Percentiles rank a stretch among this genome's conserved stretches.
Conservation (phyloP, 1,284 basidiomycete species). For the Boletellus sp. region DNA sequence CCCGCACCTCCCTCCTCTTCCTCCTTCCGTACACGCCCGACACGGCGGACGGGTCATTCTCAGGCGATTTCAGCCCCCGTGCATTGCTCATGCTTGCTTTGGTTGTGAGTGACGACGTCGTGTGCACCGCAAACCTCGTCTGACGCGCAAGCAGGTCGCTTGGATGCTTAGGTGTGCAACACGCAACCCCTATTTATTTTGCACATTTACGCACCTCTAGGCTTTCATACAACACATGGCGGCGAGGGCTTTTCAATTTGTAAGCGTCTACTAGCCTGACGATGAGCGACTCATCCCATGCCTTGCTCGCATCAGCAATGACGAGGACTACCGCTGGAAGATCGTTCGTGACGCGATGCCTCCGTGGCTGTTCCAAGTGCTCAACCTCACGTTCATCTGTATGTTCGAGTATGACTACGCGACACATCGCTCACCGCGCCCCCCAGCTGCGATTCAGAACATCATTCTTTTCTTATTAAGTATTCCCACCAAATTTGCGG, state of each 20-base stretch:
- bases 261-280: slow-evolving; percentile 32
- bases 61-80: slow-evolving; percentile 57
- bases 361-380: slow-evolving; percentile 68
- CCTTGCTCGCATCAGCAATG: slow-evolving; percentile 39
- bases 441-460: slow-evolving; percentile 68
- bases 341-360: slow-evolving; percentile 69
- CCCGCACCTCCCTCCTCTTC: slow-evolving; percentile 39
- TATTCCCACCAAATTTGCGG: slow-evolving; percentile 54
- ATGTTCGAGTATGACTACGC: slow-evolving; percentile 8
- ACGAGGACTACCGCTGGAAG: slow-evolving; percentile 92
- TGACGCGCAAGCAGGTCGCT: slow-evolving; percentile 35
- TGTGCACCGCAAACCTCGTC: background rate
- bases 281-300: background rate
- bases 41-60: slow-evolving; percentile 40
- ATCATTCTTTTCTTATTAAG: slow-evolving; percentile 75
- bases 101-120: slow-evolving; percentile 46
- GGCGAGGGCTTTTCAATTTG: slow-evolving; percentile 80
- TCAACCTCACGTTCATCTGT: slow-evolving; percentile 83
- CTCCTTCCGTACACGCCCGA: slow-evolving; percentile 57
- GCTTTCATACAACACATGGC: slow-evolving; percentile 79
- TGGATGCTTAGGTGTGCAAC: slow-evolving; percentile 64
- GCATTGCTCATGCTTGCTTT: slow-evolving; percentile 68
- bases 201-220: slow-evolving; percentile 34
- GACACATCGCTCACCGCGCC: slow-evolving; percentile 1
- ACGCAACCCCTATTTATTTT: background rate